Percentiles rank a stretch among this genome's conserved stretches.
Conservation (phyloP, 352 stramenopile genomes). For the Pythium brachiatum region DNA sequence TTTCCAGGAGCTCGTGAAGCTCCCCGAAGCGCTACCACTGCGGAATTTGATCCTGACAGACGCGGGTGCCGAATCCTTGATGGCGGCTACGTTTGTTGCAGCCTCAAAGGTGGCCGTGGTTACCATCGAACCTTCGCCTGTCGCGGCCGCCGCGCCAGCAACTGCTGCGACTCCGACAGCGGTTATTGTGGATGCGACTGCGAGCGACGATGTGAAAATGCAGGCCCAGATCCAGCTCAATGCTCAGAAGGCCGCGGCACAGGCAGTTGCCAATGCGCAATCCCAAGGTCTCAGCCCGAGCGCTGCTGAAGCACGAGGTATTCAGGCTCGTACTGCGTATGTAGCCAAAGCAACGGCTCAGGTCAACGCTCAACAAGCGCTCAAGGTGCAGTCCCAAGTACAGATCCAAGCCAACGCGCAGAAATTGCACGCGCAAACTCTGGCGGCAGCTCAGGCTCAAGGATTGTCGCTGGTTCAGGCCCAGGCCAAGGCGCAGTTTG, state of each 20-base stretch:
- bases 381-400: conserved; percentile 86
- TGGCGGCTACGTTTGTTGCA: conserved; percentile 91
- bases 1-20: conserved; percentile 93
- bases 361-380: conserved; percentile 74
- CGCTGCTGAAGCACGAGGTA: conserved; percentile 68
- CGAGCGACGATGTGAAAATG: conserved; percentile 73
- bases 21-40: conserved; percentile 86
- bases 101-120: conserved; percentile 53
- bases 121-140: conserved; percentile 24
- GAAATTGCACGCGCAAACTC: conserved; percentile 83
- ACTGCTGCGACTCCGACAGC: conserved; percentile 5
- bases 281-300: conserved; percentile 74
- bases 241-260: conserved; percentile 77
- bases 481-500: conserved; percentile 83
- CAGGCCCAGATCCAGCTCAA: conserved; percentile 85
- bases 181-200: neutral
- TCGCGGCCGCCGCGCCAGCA: conserved; percentile 24
- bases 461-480: conserved; percentile 83
- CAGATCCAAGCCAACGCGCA: conserved; percentile 89
- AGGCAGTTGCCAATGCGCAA: conserved; percentile 73
- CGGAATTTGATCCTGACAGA: conserved; percentile 86
- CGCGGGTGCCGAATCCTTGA: conserved; percentile 86
- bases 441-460: conserved; percentile 81
- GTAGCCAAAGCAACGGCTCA: conserved; percentile 85
- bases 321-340: conserved; percentile 81